Percentiles rank a stretch among this genome's conserved stretches.
These are phyloP conservation scores for Scedosporium aurantiacum DNA, from an alignment of 2,329 filamentous ascomycete genomes.

Conservation along the genomic window DNA sequence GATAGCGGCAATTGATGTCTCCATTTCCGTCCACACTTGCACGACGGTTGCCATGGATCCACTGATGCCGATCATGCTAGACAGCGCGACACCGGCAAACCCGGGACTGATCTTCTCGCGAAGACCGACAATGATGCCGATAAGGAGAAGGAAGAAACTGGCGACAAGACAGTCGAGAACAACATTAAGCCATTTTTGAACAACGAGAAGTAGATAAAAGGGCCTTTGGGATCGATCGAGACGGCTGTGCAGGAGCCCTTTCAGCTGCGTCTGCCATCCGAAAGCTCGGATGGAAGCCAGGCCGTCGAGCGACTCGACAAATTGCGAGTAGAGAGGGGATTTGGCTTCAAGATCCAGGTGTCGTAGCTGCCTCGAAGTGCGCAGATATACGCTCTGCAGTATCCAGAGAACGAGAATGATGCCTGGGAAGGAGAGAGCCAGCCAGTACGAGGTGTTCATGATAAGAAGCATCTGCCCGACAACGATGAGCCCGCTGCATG, in stretches of 20 bases:
- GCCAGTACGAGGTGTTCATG: slow-evolving; percentile 19
- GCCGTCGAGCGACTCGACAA: slow-evolving; percentile 33
- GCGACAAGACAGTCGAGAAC: slow-evolving; percentile 36
- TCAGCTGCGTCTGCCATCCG: slow-evolving; percentile 30
- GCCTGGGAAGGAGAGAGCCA: slow-evolving; percentile 20
- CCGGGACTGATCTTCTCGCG: slow-evolving; percentile 11
- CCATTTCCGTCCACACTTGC: slow-evolving; percentile 8
- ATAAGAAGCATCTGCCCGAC: slow-evolving; percentile 11
- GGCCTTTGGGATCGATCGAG: slow-evolving; percentile 38
- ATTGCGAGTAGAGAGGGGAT: slow-evolving; percentile 22
- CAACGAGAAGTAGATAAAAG: slow-evolving; percentile 36
- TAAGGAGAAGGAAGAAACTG: slow-evolving; percentile 29
- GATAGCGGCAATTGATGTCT: slow-evolving; percentile 8
- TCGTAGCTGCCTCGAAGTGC: slow-evolving; percentile 26
- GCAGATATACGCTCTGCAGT: slow-evolving; percentile 21
- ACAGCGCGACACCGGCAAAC: slow-evolving; percentile 14
- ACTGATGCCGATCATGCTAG: slow-evolving; percentile 9
- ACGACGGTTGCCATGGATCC: slow-evolving; percentile 5
- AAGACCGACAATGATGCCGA: slow-evolving; percentile 26
- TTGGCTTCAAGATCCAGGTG: slow-evolving; percentile 25
- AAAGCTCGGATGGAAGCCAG: slow-evolving; percentile 37
- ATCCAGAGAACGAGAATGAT: slow-evolving; percentile 17
- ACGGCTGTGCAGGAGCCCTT: slow-evolving; percentile 26
- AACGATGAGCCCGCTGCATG: slow-evolving; percentile 5
- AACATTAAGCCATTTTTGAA: slow-evolving; percentile 41